Evolutionary conservation across 768 basidiomycete species (phyloP).

Genomic region (Pleurotus citrinopileatus): DNA sequence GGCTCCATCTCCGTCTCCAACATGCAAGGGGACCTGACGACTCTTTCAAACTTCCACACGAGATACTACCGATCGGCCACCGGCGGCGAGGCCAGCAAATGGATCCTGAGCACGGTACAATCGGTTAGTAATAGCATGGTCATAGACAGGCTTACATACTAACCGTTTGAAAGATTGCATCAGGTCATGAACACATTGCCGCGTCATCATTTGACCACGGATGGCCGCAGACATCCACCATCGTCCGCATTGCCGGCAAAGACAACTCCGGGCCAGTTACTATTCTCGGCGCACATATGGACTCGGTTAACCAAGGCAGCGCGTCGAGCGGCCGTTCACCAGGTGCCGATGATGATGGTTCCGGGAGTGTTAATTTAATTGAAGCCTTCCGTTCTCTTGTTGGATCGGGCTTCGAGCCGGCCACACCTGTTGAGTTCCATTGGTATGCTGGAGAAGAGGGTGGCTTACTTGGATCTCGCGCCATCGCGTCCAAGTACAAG

Average conservation of each 20-base stretch:
- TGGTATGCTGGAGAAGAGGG: constrained; percentile 47
- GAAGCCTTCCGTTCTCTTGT: constrained; percentile 40
- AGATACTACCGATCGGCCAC: constrained; percentile 29
- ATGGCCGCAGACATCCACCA: constrained; percentile 32
- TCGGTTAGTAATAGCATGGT: constrained; percentile 16
- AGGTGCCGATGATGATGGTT: constrained; percentile 50
- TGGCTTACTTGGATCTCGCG: constrained; percentile 49
- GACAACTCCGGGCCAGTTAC: constrained; percentile 26
- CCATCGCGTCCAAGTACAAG: constrained; percentile 49
- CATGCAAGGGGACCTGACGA: constrained; percentile 27
- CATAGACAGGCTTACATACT: background rate
- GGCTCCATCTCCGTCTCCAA: constrained; percentile 20
- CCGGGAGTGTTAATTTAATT: constrained; percentile 40
- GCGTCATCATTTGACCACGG: constrained; percentile 28
- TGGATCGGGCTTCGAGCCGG: constrained; percentile 33
- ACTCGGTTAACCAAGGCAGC: constrained; percentile 36
- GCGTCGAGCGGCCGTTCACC: constrained; percentile 41
- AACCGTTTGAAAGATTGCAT: constrained; percentile 4
- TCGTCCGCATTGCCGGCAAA: constrained; percentile 34
- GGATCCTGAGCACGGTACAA: constrained; percentile 26
- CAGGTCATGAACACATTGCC: constrained; percentile 25
- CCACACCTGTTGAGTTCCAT: constrained; percentile 43
- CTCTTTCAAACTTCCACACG: constrained; percentile 31
- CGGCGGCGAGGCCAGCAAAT: constrained; percentile 30
- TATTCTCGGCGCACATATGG: constrained; percentile 41